Evolutionary conservation across 2,329 filamentous ascomycete genomes (phyloP).

Genomic region (Penicillium sp.): DNA sequence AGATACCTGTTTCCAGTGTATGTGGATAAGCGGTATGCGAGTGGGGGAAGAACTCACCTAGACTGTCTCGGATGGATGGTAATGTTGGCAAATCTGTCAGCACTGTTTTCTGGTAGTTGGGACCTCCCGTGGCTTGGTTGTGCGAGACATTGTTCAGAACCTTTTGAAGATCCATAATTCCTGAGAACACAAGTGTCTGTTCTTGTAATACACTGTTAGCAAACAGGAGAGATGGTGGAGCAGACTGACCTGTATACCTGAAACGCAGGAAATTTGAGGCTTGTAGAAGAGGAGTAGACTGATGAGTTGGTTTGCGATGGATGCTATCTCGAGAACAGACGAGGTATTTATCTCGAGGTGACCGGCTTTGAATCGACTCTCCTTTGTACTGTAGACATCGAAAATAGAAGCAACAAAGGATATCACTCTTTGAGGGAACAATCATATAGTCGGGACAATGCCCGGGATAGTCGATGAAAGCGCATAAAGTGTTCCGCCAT

Average conservation of each 20-base stretch:
- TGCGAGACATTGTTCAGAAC: not conserved
- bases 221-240: too few relatives aligned
- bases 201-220: too few relatives aligned
- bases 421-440: not conserved
- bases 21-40: too few relatives aligned
- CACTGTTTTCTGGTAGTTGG: not conserved
- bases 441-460: not conserved
- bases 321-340: not conserved
- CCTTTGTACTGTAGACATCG: not conserved
- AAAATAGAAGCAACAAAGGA: not conserved
- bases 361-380: not conserved
- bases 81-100: too few relatives aligned
- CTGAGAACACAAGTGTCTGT: too few relatives aligned
- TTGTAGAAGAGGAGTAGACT: not conserved
- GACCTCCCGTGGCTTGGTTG: not conserved
- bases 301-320: not conserved
- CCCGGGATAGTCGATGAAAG: not conserved
- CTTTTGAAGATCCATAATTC: not conserved
- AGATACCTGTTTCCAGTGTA: too few relatives aligned
- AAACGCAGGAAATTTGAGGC: not conserved
- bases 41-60: not conserved
- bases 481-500: not conserved
- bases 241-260: not conserved
- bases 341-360: not conserved
- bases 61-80: not conserved